Conservation (phyloP, 2,329 filamentous ascomycete species). For the Knufia fluminis region DNA sequence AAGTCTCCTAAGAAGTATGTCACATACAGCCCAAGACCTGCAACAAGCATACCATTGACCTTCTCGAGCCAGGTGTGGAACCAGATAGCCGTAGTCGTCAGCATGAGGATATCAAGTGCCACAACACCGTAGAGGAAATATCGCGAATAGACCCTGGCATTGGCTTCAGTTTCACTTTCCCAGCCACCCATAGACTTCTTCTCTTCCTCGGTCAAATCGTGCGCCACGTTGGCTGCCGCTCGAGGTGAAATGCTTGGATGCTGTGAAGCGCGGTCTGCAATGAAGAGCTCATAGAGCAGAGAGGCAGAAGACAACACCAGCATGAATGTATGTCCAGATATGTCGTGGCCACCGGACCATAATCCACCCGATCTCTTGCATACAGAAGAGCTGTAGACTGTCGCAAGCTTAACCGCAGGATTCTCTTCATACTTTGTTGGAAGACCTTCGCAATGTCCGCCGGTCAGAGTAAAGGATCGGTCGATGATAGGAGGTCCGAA, state of each 20-base stretch:
- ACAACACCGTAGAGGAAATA: slow-evolving; percentile 50
- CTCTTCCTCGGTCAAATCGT: slow-evolving; percentile 34
- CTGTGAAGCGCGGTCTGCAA: slow-evolving; percentile 47
- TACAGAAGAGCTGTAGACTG: slow-evolving; percentile 49
- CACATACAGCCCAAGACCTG: slow-evolving; percentile 39
- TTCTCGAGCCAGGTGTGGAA: slow-evolving; percentile 99
- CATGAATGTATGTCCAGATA: slow-evolving; percentile 90
- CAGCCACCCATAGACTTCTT: slow-evolving; percentile 24
- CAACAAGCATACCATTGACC: slow-evolving; percentile 45
- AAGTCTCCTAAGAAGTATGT: slow-evolving; percentile 44
- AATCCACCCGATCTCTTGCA: slow-evolving; percentile 74
- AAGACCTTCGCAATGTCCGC: slow-evolving; percentile 62
- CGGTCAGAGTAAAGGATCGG: slow-evolving; percentile 77
- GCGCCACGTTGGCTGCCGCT: slow-evolving; percentile 40
- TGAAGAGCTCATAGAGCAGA: slow-evolving; percentile 68
- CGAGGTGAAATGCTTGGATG: slow-evolving; percentile 21
- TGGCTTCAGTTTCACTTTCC: slow-evolving; percentile 37
- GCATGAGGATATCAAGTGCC: slow-evolving; percentile 79
- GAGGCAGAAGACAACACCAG: slow-evolving; percentile 76
- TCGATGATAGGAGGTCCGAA: slow-evolving; percentile 89
- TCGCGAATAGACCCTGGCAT: slow-evolving; percentile 46
- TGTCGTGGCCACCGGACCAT: slow-evolving; percentile 93
- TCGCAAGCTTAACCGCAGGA: slow-evolving; percentile 45
- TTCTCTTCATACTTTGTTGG: slow-evolving; percentile 12
- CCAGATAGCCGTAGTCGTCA: slow-evolving; percentile 96